A percentile compares a stretch with the other conserved stretches of the same genome.
Conservation (phyloP, 176 grass and related monocot species). For the Triticum aestivum region IWGSC_CS_RefSeq_v2.1 NC_057796.1:457565861-457566360, state of each 20-base stretch:
- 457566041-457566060: constrained; percentile 19
- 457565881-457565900: no score
- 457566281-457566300: constrained; percentile 25
- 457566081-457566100: no score
- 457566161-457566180: neutral
- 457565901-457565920: no score
- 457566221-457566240: constrained; percentile 26
- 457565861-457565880: no score
- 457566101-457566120: no score
- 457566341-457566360: neutral
- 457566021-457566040: neutral
- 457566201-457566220: constrained; percentile 18
- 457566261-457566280: neutral
- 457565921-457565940: no score
- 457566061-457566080: no score
- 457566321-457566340: neutral
- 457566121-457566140: no score
- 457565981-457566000: no score
- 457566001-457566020: neutral
- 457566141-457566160: no score
- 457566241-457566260: constrained; percentile 8
- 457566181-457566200: neutral
- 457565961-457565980: no score
- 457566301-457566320: neutral
- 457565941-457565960: no score